These are phyloP conservation scores for Diplotaxis tenuifolia DNA, from an alignment of 345 rosid genomes.

Conservation along the genomic window DNA sequence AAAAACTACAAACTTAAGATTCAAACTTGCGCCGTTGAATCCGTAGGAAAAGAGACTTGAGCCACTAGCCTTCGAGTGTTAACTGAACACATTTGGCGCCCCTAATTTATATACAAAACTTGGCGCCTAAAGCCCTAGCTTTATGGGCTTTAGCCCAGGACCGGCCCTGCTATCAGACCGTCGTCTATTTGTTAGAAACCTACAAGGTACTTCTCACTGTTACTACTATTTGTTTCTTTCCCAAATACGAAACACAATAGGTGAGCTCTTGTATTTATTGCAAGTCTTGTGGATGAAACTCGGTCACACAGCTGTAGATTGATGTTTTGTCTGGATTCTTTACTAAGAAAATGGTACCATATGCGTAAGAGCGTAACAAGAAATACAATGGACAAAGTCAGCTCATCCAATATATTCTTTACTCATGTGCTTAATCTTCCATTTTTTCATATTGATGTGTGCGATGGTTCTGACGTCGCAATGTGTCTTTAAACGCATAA, in stretches of 20 bases:
- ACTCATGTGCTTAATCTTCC: slow-evolving; percentile 13
- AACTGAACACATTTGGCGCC: too few species aligned
- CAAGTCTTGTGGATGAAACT: neutral
- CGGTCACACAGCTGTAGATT: neutral
- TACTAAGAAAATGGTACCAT: slow-evolving; percentile 1
- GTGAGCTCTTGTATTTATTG: neutral
- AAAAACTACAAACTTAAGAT: too few species aligned
- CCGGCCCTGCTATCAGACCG: too few species aligned
- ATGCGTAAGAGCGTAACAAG: slow-evolving; percentile 14
- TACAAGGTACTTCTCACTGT: slow-evolving; percentile 24
- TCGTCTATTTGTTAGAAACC: slow-evolving; percentile 30
- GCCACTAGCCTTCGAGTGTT: too few species aligned
- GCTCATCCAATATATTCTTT: neutral
- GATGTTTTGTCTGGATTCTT: neutral
- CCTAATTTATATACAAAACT: too few species aligned
- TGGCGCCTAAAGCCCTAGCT: too few species aligned
- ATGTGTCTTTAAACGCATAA: too few species aligned
- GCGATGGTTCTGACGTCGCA: too few species aligned
- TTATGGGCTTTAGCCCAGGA: too few species aligned
- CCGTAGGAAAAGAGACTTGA: too few species aligned
- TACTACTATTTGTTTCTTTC: neutral
- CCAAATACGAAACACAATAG: neutral
- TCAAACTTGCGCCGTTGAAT: too few species aligned
- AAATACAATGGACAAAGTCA: neutral
- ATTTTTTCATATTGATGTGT: neutral